Evolutionary conservation across 495 filamentous ascomycete genomes (phyloP).

Genomic region (Xylaria sp.): DNA sequence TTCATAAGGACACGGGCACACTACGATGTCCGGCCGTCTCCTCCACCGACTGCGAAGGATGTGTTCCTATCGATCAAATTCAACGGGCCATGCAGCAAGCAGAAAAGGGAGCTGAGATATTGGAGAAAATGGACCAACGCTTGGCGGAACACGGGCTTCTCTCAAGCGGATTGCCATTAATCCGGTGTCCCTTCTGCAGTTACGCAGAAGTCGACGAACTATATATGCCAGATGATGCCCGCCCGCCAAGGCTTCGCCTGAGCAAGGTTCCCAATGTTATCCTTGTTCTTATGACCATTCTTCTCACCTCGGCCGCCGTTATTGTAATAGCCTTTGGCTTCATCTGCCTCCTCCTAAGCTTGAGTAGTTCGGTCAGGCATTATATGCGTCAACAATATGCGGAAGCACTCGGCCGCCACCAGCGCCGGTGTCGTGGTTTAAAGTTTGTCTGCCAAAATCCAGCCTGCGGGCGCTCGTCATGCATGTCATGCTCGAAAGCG

Average conservation of each 20-base stretch:
- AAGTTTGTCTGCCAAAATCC: constrained; percentile 77
- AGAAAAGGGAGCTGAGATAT: constrained; percentile 70
- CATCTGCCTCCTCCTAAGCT: constrained; percentile 46
- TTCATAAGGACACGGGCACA: constrained; percentile 71
- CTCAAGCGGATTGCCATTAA: constrained; percentile 73
- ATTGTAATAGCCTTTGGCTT: constrained; percentile 50
- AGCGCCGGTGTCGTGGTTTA: constrained; percentile 68
- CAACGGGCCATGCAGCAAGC: constrained; percentile 71
- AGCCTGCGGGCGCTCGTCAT: constrained; percentile 71
- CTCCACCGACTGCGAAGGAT: constrained; percentile 72
- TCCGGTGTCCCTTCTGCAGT: constrained; percentile 87
- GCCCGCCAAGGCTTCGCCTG: constrained; percentile 57
- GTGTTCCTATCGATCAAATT: constrained; percentile 71
- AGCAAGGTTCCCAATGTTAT: constrained; percentile 53
- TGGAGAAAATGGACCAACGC: constrained; percentile 76
- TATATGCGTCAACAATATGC: constrained; percentile 45
- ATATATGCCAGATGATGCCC: constrained; percentile 61
- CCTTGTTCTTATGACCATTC: constrained; percentile 50
- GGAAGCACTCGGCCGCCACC: constrained; percentile 63
- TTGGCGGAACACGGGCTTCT: constrained; percentile 74
- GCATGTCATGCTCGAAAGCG: constrained; percentile 71
- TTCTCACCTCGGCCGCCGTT: constrained; percentile 60
- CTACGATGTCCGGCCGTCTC: constrained; percentile 82
- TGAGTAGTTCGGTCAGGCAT: constrained; percentile 39
- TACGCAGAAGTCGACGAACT: constrained; percentile 89